Evolutionary conservation across 192 early-diverging fungal genomes (phyloP).

Genomic region (Gaertneriomyces semiglobifer): DNA sequence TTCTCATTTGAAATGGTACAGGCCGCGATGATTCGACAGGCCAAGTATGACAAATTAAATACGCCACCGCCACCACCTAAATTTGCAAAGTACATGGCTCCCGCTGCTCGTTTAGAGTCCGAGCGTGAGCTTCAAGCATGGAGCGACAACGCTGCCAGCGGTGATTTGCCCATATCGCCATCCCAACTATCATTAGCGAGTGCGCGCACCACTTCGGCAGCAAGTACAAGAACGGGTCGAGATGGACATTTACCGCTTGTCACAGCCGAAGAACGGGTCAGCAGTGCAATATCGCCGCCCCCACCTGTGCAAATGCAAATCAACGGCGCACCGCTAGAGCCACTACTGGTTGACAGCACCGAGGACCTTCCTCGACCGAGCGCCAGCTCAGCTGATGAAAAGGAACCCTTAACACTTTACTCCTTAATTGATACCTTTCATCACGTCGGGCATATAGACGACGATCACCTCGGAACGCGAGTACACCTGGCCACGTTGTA

Average conservation of each 20-base stretch:
- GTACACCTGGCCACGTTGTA: conserved; percentile 44
- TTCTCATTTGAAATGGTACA: conserved; percentile 2
- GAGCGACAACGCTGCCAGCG: conserved; percentile 3
- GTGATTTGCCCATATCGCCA: background rate
- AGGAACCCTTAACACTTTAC: conserved; percentile 30
- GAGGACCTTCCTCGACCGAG: background rate
- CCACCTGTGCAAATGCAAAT: conserved; percentile 9
- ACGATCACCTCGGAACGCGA: conserved; percentile 44
- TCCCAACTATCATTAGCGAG: conserved; percentile 7
- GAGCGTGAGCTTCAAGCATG: conserved; percentile 21
- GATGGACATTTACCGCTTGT: background rate
- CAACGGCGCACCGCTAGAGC: background rate
- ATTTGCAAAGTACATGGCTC: conserved; percentile 31
- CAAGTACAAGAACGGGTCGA: background rate
- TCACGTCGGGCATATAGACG: conserved; percentile 37
- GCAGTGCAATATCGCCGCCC: background rate
- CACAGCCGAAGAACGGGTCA: background rate
- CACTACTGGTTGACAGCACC: too few relatives aligned
- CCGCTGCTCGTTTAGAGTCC: conserved; percentile 28
- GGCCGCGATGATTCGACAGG: conserved; percentile 25
- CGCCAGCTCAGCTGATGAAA: conserved; percentile 11
- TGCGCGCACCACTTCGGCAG: conserved; percentile 7
- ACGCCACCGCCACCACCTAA: conserved; percentile 16
- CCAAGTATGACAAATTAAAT: background rate
- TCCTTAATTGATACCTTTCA: conserved; percentile 32